Base-by-base conservation (phyloP, 768 basidiomycete species). In the Lentinus tigrinus region DNA sequence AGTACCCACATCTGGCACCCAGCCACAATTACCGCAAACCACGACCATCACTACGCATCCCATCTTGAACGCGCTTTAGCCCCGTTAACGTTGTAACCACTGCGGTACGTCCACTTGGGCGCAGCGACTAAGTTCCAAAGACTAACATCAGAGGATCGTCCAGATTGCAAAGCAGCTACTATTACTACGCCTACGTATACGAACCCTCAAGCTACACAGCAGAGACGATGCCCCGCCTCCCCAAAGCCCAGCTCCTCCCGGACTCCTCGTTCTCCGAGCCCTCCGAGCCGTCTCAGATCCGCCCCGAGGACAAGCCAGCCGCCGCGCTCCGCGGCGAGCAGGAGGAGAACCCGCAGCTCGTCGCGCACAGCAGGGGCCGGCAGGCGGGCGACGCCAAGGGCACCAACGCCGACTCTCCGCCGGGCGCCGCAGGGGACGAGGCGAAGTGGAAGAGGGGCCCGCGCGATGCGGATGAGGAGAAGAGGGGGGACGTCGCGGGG, bases 301-400 rank as follows among this genome's bases (percentile, higher is more conserved):
- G 31, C 27, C 72, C 70, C 3, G 65, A 56, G 49, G 67, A 72
- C 51, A 67, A 68, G 54, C 63, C 69, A 10, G 52, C 60, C 37
- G 54, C 58, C 19, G 67, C 69, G 62, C 48, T 69, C 42, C 64
- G 65, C 5, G 50, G 61, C 34, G 56, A 53, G 55, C 69, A 72
- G 62, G 70, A 66, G 61, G 71, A 72, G 69, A 71, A 74, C 62
- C 69, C 71, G 44, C 72, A 72, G 65, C 52, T 68, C 28, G 55
- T 67, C 34, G 65, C 61, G 54, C 63, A 67, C 26, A 37, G 38
- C 46, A 54, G 26, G 53, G 57, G 65, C 14, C 26, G 47, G 39
- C 64, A 61, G 47, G 47, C 57, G 21, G 57, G 14, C 14, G 60
- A 59, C 52, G 46, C 14, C 8, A 37, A 53, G 27, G 42, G 26